Base-by-base conservation (phyloP, 768 basidiomycete genomes). In the Panaeolus papilionaceus region DNA sequence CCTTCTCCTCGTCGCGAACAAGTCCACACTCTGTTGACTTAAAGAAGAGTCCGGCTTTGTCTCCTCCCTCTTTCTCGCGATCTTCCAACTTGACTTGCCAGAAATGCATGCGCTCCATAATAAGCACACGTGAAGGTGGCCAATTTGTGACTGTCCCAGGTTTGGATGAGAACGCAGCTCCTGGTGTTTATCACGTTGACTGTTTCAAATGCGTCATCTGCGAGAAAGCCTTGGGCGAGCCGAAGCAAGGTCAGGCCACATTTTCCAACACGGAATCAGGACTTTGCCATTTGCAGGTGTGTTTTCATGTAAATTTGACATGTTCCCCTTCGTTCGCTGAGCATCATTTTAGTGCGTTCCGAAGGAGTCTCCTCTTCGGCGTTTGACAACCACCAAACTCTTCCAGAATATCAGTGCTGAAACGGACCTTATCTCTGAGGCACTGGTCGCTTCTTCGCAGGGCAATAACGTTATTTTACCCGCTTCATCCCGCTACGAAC, bases 201-300 rank as follows among this genome's bases (percentile, higher is more conserved):
- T 95, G 93, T 75, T 94, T 95, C 77, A 87, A 84, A 64, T 95
- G 93, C 72, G 80, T 76, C 23, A 79, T 90, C 23, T 95, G 93
- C 71, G 80, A 86, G 51, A 83, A 85, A 18, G 73, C 82, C 9
- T 93, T 95, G 71, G 86, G 85, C 68, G 91, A 91, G 73, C 80
- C 79, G 40, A 79, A 79, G 62, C 84, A 82, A 23, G 91, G 91
- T 0, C 86, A 89, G 69, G 88, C 92, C 9, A 80, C 88, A n/a
- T 95, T 92, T 77, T 88, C 92, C 23, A 84, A 88, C 64, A 85
- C 85, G 14, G 83, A 85, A 20, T 81, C 81, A 38, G 91, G 92
- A 16, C 88, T 89, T 61, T 91, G 88, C 75, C 93, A 95, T 78
- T 75, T 89, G 39, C 85, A 92, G 80, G 83, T 85, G 67, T 61